These are phyloP conservation scores for Pseudogymnoascus sp. DNA, from an alignment of 2,329 filamentous ascomycete species.

Conservation along the genomic window DNA sequence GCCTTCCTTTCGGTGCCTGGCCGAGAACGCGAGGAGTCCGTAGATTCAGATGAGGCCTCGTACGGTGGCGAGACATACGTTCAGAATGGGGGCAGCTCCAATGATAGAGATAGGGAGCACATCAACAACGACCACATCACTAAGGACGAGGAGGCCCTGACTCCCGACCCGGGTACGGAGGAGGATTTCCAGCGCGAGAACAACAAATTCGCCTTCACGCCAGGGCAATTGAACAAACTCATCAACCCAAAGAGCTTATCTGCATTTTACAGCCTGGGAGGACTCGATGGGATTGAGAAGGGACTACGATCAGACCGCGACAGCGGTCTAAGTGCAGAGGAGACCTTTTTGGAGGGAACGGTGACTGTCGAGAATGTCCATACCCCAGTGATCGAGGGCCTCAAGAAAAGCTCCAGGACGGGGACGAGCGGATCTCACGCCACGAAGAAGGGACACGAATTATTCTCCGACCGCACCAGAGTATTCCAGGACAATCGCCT, in stretches of 20 bases:
- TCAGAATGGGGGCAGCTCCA: slow-evolving; percentile 31
- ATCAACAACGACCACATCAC: slow-evolving; percentile 40
- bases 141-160: slow-evolving; percentile 36
- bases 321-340: slow-evolving; percentile 62
- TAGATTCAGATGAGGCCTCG: slow-evolving; percentile 52
- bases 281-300: slow-evolving; percentile 62
- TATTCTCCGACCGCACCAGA: slow-evolving; percentile 56
- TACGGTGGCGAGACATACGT: slow-evolving; percentile 30
- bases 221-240: slow-evolving; percentile 66
- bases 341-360: slow-evolving; percentile 52
- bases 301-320: slow-evolving; percentile 59
- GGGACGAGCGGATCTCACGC: neutral
- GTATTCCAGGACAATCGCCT: slow-evolving; percentile 61
- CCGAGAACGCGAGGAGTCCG: slow-evolving; percentile 54
- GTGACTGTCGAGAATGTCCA: slow-evolving; percentile 56
- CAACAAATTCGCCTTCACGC: slow-evolving; percentile 65
- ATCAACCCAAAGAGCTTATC: slow-evolving; percentile 70
- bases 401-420: neutral
- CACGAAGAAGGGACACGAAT: slow-evolving; percentile 18
- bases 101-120: slow-evolving; percentile 28
- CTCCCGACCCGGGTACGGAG: slow-evolving; percentile 63
- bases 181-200: slow-evolving; percentile 57
- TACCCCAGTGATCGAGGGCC: slow-evolving; percentile 18
- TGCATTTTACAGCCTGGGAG: slow-evolving; percentile 68
- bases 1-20: slow-evolving; percentile 57